These are phyloP conservation scores for Aspergillus sp. DNA, from an alignment of 2,329 filamentous ascomycete species.

Conservation along the genomic window DNA sequence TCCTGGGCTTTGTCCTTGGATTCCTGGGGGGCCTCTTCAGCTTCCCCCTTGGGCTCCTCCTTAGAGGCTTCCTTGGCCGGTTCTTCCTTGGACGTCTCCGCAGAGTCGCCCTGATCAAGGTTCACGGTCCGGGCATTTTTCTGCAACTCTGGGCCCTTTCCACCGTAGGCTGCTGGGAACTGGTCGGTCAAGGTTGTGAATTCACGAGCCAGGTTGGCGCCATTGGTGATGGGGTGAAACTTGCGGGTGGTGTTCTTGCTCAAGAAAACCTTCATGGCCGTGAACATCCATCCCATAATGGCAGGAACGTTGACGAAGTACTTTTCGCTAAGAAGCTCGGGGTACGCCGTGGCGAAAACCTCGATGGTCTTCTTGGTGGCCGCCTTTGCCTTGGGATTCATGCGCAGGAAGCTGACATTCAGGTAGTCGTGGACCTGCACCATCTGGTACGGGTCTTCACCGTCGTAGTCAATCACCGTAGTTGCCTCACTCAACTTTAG, in stretches of 20 bases:
- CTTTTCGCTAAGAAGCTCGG: slow-evolving; percentile 81
- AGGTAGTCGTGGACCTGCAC: slow-evolving; percentile 91
- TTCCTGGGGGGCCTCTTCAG: not conserved
- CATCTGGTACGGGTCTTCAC: slow-evolving; percentile 76
- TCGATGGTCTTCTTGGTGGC: slow-evolving; percentile 74
- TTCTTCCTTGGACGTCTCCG: slow-evolving; percentile 10
- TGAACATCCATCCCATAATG: slow-evolving; percentile 83
- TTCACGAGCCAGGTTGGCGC: slow-evolving; percentile 58
- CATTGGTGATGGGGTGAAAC: slow-evolving; percentile 69
- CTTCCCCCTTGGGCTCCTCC: slow-evolving; percentile 5
- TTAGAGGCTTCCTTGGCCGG: slow-evolving; percentile 9
- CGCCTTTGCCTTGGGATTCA: slow-evolving; percentile 66
- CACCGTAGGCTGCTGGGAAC: slow-evolving; percentile 72
- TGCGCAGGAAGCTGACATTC: slow-evolving; percentile 74
- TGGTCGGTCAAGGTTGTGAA: slow-evolving; percentile 51
- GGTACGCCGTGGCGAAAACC: slow-evolving; percentile 73
- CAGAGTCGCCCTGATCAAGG: slow-evolving; percentile 10
- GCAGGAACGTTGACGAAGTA: slow-evolving; percentile 92
- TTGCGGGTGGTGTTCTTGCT: slow-evolving; percentile 67
- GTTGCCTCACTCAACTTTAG: slow-evolving; percentile 64
- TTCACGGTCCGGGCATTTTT: slow-evolving; percentile 27
- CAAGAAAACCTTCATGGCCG: slow-evolving; percentile 66
- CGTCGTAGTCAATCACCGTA: slow-evolving; percentile 54
- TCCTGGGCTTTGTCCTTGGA: not conserved
- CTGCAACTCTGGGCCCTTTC: slow-evolving; percentile 51